These are phyloP conservation scores for Neckera pumila DNA, from an alignment of 225 moss, liverwort and hornwort species.

Conservation along the genomic window DNA sequence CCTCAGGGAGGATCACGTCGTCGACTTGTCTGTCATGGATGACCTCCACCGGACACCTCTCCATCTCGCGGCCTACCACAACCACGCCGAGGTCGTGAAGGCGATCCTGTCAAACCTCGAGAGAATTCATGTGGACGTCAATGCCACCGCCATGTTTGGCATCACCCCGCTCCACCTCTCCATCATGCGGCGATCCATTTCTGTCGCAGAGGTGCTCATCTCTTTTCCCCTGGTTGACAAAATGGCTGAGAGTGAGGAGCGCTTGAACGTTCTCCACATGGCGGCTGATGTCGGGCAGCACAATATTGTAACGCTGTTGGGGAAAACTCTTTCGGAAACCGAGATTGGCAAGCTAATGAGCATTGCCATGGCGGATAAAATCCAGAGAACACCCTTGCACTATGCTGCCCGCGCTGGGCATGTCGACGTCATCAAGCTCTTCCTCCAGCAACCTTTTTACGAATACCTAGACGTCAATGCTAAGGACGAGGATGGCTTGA, in stretches of 20 bases:
- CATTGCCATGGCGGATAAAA: conserved; percentile 15
- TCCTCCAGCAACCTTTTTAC: conserved; percentile 17
- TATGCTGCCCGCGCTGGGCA: conserved; percentile 37
- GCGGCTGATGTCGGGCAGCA: conserved; percentile 35
- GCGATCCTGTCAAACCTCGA: conserved; percentile 4
- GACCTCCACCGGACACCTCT: conserved; percentile 40
- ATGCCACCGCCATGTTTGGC: conserved; percentile 29
- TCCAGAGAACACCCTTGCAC: conserved; percentile 40
- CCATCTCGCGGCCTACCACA: conserved; percentile 30
- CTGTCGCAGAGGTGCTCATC: conserved; percentile 9
- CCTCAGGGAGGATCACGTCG: background rate
- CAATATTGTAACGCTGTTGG: background rate
- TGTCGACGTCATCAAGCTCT: conserved; percentile 4
- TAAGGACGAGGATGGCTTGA: conserved; percentile 21
- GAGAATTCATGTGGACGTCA: conserved; percentile 13
- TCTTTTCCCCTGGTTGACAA: conserved; percentile 2
- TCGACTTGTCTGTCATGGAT: conserved; percentile 8
- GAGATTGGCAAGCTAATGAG: conserved; percentile 17
- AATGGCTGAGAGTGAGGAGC: conserved; percentile 21
- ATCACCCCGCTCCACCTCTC: conserved; percentile 34
- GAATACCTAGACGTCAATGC: conserved; percentile 34
- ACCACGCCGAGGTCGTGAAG: conserved; percentile 25
- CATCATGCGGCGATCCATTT: conserved; percentile 19
- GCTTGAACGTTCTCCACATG: conserved; percentile 27
- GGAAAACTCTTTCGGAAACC: background rate